phyloP scores from a whole-genome alignment of 139 green algal genomes.

The Tetradesmus obliquus region DNA sequence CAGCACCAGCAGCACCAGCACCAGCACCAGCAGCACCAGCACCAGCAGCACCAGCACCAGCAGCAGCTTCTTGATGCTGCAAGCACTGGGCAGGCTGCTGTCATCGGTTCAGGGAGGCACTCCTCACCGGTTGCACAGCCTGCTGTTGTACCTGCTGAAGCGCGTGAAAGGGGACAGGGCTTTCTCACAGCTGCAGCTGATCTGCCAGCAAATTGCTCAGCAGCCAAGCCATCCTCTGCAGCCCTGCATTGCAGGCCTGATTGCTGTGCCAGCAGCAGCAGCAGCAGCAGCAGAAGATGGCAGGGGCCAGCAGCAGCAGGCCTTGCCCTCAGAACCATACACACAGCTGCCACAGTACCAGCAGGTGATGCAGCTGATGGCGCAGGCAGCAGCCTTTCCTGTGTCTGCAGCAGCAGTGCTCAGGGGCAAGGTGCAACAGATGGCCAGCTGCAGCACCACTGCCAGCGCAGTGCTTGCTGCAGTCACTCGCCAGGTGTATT shows the following conservation, averaged over 20 bases:
- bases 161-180: background rate
- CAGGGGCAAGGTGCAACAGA: background rate
- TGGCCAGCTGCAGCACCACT: background rate
- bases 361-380: conserved; percentile 11
- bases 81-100: background rate
- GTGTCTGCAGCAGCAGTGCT: background rate
- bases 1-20: background rate
- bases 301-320: background rate
- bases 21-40: background rate
- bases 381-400: background rate
- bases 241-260: background rate
- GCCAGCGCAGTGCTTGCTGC: background rate
- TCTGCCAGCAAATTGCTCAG: background rate
- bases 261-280: background rate
- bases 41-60: background rate
- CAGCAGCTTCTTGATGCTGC: background rate
- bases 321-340: background rate
- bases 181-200: background rate
- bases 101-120: background rate
- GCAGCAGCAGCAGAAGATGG: background rate
- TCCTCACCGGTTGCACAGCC: background rate
- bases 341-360: background rate
- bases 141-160: conserved; percentile 22
- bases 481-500: background rate
- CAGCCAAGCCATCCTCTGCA: conserved; percentile 1